Percentiles rank a stretch among this genome's conserved stretches.
Conservation (phyloP, 2,329 filamentous ascomycete genomes). For the Arthrobotrys sphaeroides region DNA sequence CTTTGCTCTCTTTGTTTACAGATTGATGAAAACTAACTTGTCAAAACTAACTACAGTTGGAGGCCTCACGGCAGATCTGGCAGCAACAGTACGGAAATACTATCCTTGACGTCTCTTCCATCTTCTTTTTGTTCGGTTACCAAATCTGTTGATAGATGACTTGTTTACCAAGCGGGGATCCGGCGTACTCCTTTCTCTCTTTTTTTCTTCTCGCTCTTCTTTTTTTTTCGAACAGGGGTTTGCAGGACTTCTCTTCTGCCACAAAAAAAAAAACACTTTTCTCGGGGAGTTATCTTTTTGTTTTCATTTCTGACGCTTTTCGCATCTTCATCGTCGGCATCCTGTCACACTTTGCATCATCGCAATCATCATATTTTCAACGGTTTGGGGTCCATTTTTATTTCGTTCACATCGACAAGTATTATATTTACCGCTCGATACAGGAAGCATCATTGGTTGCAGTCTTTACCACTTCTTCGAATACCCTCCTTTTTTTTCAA, state of each 20-base stretch:
- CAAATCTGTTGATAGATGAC: constrained; percentile 47
- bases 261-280: constrained; percentile 5
- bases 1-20: constrained; percentile 1
- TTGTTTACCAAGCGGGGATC: constrained; percentile 44
- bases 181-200: constrained; percentile 23
- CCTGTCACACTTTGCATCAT: constrained; percentile 22
- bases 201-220: constrained; percentile 15
- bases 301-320: background rate
- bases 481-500: background rate
- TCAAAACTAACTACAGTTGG: constrained; percentile 39
- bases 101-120: constrained; percentile 45
- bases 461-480: constrained; percentile 24
- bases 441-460: constrained; percentile 29
- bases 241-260: constrained; percentile 19
- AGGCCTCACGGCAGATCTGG: constrained; percentile 48
- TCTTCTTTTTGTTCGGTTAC: constrained; percentile 31
- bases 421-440: constrained; percentile 38
- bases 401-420: constrained; percentile 29
- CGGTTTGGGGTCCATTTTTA: constrained; percentile 14
- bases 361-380: constrained; percentile 2
- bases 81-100: constrained; percentile 26
- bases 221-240: constrained; percentile 18
- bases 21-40: constrained; percentile 22
- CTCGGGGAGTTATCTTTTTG: background rate
- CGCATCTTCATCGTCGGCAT: background rate